Conservation (phyloP, 257 asterid species). For the Salvia miltiorrhiza region DNA sequence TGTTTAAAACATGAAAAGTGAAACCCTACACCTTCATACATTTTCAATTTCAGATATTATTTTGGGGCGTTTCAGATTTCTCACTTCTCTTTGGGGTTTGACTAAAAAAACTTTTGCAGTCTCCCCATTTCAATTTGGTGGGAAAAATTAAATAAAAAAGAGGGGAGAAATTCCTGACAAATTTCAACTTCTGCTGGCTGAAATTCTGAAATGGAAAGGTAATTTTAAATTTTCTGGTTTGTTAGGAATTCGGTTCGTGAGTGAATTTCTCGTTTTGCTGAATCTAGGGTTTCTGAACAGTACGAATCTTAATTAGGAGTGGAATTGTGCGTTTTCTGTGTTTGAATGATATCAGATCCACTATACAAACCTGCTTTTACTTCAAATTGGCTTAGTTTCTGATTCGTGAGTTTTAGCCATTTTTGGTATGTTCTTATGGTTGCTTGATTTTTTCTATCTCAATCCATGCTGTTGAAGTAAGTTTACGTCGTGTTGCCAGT, state of each 20-base stretch:
- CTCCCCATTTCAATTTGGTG: conserved; percentile 42
- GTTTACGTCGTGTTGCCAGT: neutral
- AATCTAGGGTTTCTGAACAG: conserved; percentile 42
- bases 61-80: conserved; percentile 35
- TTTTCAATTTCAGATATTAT: conserved; percentile 34
- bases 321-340: conserved; percentile 21
- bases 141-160: conserved; percentile 26
- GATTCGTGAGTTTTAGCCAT: conserved; percentile 5
- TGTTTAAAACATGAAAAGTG: conserved; percentile 28
- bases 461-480: conserved; percentile 15
- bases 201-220: conserved; percentile 26
- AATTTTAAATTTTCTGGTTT: neutral
- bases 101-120: conserved; percentile 33
- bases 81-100: conserved; percentile 36
- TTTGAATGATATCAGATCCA: conserved; percentile 49
- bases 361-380: conserved; percentile 2
- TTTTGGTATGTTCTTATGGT: neutral
- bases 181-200: conserved; percentile 23
- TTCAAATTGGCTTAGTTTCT: conserved; percentile 16
- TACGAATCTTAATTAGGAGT: conserved; percentile 23
- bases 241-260: conserved; percentile 7
- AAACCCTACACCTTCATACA: conserved; percentile 25
- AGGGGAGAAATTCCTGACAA: conserved; percentile 1
- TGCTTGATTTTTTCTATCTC: neutral
- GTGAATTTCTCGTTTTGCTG: conserved; percentile 8